phyloP scores from a whole-genome alignment of 345 rosid genomes.

The Chamaenerion angustifolium region DNA sequence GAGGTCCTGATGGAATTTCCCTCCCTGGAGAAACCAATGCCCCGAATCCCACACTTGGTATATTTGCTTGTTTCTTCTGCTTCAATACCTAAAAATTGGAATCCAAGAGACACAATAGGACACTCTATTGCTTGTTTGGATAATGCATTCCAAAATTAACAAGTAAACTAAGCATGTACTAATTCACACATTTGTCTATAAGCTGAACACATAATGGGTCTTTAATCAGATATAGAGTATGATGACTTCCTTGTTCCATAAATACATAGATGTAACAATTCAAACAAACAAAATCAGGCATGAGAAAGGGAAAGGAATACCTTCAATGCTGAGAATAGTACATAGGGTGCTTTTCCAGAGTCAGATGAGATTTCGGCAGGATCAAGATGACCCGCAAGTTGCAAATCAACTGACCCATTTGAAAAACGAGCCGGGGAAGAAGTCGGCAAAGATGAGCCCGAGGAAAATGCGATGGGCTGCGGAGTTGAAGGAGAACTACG shows the following conservation, averaged over 20 bases:
- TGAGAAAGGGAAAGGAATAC: slow-evolving; percentile 21
- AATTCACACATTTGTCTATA: no score
- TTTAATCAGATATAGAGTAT: no score
- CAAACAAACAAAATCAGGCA: neutral
- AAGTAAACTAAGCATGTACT: no score
- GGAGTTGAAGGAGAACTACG: slow-evolving; percentile 84
- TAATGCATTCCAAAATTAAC: no score
- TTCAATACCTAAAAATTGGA: slow-evolving; percentile 44
- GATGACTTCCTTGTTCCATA: neutral
- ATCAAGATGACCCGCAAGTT: slow-evolving; percentile 32
- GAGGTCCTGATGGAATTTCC: slow-evolving; percentile 70
- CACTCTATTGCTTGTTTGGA: no score
- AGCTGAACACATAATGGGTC: no score
- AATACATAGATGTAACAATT: neutral
- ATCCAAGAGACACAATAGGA: neutral
- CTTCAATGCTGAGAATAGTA: slow-evolving; percentile 71
- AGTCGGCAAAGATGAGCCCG: slow-evolving; percentile 60
- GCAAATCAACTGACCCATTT: slow-evolving; percentile 49
- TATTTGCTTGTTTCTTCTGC: slow-evolving; percentile 80
- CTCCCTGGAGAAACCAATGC: slow-evolving; percentile 81
- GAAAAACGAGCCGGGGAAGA: slow-evolving; percentile 69
- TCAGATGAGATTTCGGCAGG: slow-evolving; percentile 34
- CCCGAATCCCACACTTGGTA: slow-evolving; percentile 86
- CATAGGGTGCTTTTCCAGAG: slow-evolving; percentile 38
- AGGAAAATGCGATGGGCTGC: slow-evolving; percentile 75